Evolutionary conservation across 805 yeast genomes (phyloP).

Genomic region (Yarrowia osloensis): DNA sequence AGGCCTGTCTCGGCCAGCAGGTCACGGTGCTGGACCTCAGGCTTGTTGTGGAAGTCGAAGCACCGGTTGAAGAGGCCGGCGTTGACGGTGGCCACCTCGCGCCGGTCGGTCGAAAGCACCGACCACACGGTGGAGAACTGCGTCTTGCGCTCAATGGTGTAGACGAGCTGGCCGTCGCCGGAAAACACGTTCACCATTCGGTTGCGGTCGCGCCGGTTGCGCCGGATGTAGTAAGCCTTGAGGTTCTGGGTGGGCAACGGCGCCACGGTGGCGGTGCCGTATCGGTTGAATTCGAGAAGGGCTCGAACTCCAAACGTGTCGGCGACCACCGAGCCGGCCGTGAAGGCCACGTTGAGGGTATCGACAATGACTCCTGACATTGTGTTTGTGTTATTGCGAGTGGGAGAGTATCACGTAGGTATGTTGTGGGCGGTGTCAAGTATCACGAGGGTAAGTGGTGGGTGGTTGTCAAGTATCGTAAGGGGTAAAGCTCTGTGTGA

Average conservation of each 20-base stretch:
- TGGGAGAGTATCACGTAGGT: not conserved
- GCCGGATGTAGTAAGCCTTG: slow-evolving; percentile 51
- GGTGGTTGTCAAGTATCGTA: not conserved
- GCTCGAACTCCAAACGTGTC: slow-evolving; percentile 25
- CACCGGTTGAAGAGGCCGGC: slow-evolving; percentile 52
- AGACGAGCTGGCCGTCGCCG: slow-evolving; percentile 49
- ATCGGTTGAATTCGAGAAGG: slow-evolving; percentile 27
- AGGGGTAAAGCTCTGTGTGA: not conserved
- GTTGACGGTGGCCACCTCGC: slow-evolving; percentile 54
- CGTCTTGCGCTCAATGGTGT: slow-evolving; percentile 55
- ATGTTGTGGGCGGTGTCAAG: not conserved
- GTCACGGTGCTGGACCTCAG: slow-evolving; percentile 50
- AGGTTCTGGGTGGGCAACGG: slow-evolving; percentile 35
- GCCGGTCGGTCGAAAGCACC: slow-evolving; percentile 50
- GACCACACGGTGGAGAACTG: slow-evolving; percentile 55
- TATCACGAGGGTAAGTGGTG: not conserved
- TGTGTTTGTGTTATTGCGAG: not conserved
- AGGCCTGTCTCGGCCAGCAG: slow-evolving; percentile 46
- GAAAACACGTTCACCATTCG: slow-evolving; percentile 54
- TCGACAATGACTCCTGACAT: slow-evolving; percentile 26
- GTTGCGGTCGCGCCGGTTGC: slow-evolving; percentile 51
- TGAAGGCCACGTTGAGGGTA: slow-evolving; percentile 25
- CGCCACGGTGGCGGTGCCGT: slow-evolving; percentile 21
- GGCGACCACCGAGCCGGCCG: slow-evolving; percentile 27
- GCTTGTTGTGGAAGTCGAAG: slow-evolving; percentile 53